Conservation (phyloP, 345 rosid species). For the Geranium rotundifolium region DNA sequence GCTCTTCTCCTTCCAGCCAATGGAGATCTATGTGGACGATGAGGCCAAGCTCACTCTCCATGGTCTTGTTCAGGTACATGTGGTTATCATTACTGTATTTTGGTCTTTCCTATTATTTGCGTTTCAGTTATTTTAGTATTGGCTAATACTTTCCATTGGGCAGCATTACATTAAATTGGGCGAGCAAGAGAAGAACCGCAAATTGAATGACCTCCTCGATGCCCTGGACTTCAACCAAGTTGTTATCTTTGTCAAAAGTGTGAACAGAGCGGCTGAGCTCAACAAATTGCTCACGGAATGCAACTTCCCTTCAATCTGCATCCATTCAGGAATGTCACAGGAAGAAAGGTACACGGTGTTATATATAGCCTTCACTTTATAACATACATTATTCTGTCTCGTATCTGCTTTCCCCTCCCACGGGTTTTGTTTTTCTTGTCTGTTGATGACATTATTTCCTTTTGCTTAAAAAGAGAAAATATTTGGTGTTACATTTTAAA, state of each 20-base stretch:
- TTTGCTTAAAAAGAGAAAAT: too few species aligned
- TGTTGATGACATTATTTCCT: neutral
- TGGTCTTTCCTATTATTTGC: neutral
- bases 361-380: too few species aligned
- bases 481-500: too few species aligned
- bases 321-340: slow-evolving; percentile 98
- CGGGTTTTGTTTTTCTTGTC: neutral
- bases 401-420: neutral
- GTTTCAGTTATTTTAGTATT: neutral
- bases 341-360: slow-evolving; percentile 65
- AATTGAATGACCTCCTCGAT: slow-evolving; percentile 92
- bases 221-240: slow-evolving; percentile 98
- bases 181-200: slow-evolving; percentile 93
- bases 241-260: slow-evolving; percentile 94
- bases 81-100: neutral
- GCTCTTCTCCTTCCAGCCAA: slow-evolving; percentile 91
- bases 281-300: slow-evolving; percentile 92
- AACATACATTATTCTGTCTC: too few species aligned
- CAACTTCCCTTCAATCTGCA: slow-evolving; percentile 95
- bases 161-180: slow-evolving; percentile 98
- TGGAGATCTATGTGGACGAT: slow-evolving; percentile 97
- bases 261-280: slow-evolving; percentile 86
- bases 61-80: slow-evolving; percentile 92
- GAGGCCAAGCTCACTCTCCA: slow-evolving; percentile 99
- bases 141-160: slow-evolving; percentile 1